Evolutionary conservation across 345 rosid species (phyloP), one percentile per base, ranked within the genome.

Genomic region (Salix exigua): DNA sequence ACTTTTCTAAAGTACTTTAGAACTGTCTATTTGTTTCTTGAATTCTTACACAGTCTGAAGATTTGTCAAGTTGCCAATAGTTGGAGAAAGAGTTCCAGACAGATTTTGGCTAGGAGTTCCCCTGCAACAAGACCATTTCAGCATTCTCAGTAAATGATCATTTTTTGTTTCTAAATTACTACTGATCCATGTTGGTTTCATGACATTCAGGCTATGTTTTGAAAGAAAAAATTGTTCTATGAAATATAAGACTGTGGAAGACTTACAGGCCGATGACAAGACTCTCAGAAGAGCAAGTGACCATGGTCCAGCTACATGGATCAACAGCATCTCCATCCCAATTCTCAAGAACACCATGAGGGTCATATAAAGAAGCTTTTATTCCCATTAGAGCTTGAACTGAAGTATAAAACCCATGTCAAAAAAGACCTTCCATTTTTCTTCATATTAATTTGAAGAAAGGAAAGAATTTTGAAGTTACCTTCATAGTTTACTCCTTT

Each of bases 231-330:
- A 31, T 31, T 10, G 28, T 50, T 0, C 13, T 38, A 7, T 10
- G 16, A 37, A 74, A 65, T 11, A 58, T 28, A 35, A 71, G 70
- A 70, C 13, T 51, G 48, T 23, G 42, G 66, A 60, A 50, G 65
- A 82, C 94, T 89, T 76, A 93, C 97, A 93, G 83, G 89, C 94
- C 93, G 86, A 90, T 84, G 81, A 93, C 97, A 30, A 93, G 85
- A 84, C 85, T 80, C 62, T 91, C 91, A 25, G 88, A 67, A 66
- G 97, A 91, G 77, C 97, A 93, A 81, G 97, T 93, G 65, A 93
- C 88, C 97, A 93, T 93, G n/a, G 96, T 83, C 97, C 97, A 93
- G 85, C 96, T 90, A 84, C 97, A 93, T 30, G 97, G 97, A 89
- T 93, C 97, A 83, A 93, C 97, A 82, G 97, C 93, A 88, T 89